Percentiles rank a stretch among this genome's conserved stretches.
These are phyloP conservation scores for Psilocybe cubensis DNA, from an alignment of 768 basidiomycete species.

Conservation along the genomic window DNA sequence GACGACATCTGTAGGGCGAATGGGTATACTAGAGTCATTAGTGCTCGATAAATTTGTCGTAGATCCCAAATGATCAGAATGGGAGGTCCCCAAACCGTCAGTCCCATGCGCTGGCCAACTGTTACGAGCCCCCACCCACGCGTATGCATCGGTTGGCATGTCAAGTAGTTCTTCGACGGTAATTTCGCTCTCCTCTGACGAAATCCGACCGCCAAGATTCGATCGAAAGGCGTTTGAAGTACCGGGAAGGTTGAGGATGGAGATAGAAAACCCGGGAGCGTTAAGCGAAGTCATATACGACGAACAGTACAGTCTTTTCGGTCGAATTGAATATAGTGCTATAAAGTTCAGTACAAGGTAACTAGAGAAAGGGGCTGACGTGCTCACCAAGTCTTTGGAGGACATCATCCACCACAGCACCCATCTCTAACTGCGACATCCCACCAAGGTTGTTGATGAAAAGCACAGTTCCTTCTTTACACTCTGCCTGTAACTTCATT, in stretches of 20 bases:
- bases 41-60: no score
- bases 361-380: not conserved
- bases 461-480: slow-evolving; percentile 44
- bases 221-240: slow-evolving; percentile 19
- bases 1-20: no score
- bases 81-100: not conserved
- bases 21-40: no score
- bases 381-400: slow-evolving; percentile 45
- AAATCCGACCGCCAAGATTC: not conserved
- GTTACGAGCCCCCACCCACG: slow-evolving; percentile 40
- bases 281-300: slow-evolving; percentile 64
- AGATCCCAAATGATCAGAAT: no score
- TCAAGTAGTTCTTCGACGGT: slow-evolving; percentile 40
- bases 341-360: not conserved
- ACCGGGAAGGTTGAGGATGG: slow-evolving; percentile 49
- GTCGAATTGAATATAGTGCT: slow-evolving; percentile 36
- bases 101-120: slow-evolving; percentile 25
- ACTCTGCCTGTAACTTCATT: not conserved
- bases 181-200: slow-evolving; percentile 1
- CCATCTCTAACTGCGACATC: slow-evolving; percentile 53
- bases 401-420: slow-evolving; percentile 49
- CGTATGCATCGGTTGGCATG: slow-evolving; percentile 43
- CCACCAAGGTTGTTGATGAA: slow-evolving; percentile 63
- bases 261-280: slow-evolving; percentile 61
- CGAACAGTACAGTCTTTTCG: slow-evolving; percentile 46